phyloP scores from a whole-genome alignment of 257 asterid genomes.

The Nicotiana obtusifolia region DNA sequence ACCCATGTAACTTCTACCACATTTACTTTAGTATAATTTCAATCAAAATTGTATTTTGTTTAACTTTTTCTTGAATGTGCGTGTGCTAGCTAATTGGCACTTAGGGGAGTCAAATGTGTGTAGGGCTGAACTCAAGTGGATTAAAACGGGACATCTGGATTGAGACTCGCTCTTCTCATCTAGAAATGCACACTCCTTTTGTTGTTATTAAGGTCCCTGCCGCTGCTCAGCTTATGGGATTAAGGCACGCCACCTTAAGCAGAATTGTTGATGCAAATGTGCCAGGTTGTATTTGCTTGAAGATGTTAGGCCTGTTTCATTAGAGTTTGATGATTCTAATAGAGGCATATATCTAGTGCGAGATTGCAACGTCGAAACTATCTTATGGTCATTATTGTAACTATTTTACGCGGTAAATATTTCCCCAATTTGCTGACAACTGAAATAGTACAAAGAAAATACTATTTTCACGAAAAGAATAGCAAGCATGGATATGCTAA shows the following conservation, averaged over 20 bases:
- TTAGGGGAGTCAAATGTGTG: not conserved
- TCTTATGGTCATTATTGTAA: not conserved
- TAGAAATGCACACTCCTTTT: no score
- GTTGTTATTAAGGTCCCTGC: no score
- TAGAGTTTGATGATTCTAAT: not conserved
- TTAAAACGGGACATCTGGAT: no score
- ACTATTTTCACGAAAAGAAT: not conserved
- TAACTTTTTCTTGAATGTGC: not conserved
- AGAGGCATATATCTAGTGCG: not conserved
- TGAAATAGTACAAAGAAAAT: not conserved
- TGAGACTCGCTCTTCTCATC: no score
- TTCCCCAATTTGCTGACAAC: not conserved
- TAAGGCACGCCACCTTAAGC: no score
- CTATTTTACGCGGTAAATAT: not conserved
- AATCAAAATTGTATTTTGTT: not conserved
- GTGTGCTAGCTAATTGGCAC: not conserved
- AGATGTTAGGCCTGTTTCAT: not conserved
- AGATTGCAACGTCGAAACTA: not conserved
- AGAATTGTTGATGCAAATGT: no score
- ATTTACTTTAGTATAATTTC: not conserved
- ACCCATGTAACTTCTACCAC: conserved; percentile 22
- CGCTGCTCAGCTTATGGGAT: no score
- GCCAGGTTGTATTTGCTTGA: not conserved
- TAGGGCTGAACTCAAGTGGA: not conserved
- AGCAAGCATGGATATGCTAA: not conserved